Conservation (phyloP, 306 rosid species). For the Echinosophora koreensis region DNA sequence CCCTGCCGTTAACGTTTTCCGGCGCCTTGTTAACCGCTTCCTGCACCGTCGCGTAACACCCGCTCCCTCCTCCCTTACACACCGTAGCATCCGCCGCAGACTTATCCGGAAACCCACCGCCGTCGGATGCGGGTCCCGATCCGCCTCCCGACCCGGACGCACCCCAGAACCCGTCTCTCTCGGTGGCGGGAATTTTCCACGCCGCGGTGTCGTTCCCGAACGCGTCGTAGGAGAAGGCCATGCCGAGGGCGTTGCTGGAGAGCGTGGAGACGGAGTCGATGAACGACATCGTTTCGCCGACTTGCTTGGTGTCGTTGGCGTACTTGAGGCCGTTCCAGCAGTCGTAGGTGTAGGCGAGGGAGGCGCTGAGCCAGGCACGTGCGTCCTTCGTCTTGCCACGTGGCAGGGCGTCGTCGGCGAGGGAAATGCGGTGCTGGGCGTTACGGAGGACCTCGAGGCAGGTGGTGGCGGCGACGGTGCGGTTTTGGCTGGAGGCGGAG, state of each 20-base stretch:
- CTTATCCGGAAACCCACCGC: constrained; percentile 56
- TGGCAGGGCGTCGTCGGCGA: constrained; percentile 53
- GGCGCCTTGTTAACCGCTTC: constrained; percentile 79
- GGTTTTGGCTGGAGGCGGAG: constrained; percentile 60
- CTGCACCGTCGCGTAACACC: constrained; percentile 69
- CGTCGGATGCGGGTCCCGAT: not conserved
- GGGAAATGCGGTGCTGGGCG: constrained; percentile 70
- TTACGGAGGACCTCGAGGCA: constrained; percentile 61
- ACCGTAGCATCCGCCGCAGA: constrained; percentile 66
- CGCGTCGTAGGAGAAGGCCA: constrained; percentile 64
- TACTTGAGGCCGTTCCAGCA: constrained; percentile 82
- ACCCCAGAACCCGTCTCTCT: constrained; percentile 86
- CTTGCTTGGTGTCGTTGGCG: constrained; percentile 77
- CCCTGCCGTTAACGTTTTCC: constrained; percentile 29
- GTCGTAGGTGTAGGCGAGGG: constrained; percentile 73
- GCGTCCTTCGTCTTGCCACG: constrained; percentile 61
- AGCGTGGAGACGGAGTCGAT: constrained; percentile 49
- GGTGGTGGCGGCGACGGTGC: constrained; percentile 66
- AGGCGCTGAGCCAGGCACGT: constrained; percentile 80
- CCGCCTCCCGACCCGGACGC: constrained; percentile 13
- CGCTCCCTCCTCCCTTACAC: constrained; percentile 54
- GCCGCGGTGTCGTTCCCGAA: constrained; percentile 58
- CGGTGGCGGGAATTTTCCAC: constrained; percentile 75
- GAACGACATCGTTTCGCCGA: constrained; percentile 68
- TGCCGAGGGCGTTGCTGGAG: constrained; percentile 80